A percentile compares a stretch with the other conserved stretches of the same genome.
Conservation (phyloP, 2,329 filamentous ascomycete genomes). For the Sporothrix mexicana region DNA sequence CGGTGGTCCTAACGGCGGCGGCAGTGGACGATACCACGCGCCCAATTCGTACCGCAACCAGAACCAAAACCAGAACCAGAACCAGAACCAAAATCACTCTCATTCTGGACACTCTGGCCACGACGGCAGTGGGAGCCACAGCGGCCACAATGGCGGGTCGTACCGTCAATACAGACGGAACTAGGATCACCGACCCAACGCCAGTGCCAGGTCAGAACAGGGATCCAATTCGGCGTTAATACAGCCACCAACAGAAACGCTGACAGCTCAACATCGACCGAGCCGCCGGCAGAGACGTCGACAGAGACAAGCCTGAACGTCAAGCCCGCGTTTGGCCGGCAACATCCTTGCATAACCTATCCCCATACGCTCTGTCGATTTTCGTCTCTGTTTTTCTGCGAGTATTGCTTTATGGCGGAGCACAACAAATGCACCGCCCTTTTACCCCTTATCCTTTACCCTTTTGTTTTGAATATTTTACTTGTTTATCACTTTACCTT, state of each 20-base stretch:
- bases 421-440: neutral
- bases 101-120: conserved; percentile 1
- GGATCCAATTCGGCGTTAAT: no score
- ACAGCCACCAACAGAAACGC: no score
- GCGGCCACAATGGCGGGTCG: neutral
- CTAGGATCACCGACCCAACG: neutral
- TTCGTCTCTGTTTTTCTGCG: neutral
- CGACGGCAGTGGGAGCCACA: neutral
- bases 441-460: no score
- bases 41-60: conserved; percentile 15
- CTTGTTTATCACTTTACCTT: neutral
- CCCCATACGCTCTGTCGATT: neutral
- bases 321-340: neutral
- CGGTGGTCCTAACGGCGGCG: neutral
- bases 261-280: no score
- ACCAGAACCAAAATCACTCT: conserved; percentile 2
- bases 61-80: conserved; percentile 7
- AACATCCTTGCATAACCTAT: neutral
- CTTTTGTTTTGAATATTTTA: neutral
- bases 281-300: no score
- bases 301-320: no score
- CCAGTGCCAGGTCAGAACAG: no score
- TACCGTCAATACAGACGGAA: conserved; percentile 30
- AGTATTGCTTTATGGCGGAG: neutral
- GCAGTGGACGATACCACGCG: conserved; percentile 27